phyloP scores from a whole-genome alignment of 2,329 filamentous ascomycete genomes.

The Fusarium zealandicum region DNA sequence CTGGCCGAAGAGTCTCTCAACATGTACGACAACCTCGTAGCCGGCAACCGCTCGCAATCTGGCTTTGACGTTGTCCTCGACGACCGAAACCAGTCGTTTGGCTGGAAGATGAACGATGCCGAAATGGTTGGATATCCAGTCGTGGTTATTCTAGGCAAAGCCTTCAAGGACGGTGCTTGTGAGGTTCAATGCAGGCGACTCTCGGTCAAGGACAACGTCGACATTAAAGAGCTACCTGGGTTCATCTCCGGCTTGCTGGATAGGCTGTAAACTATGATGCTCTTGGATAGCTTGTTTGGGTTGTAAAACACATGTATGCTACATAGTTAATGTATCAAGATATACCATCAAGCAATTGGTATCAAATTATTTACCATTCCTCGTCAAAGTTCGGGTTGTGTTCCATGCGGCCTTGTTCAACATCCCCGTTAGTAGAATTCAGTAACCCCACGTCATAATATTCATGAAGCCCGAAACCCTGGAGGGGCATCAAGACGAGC shows the following conservation, averaged over 20 bases:
- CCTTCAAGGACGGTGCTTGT: constrained; percentile 67
- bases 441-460: constrained; percentile 44
- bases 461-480: constrained; percentile 38
- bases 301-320: constrained; percentile 16
- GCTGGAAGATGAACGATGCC: constrained; percentile 90
- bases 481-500: constrained; percentile 37
- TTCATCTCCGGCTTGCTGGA: constrained; percentile 57
- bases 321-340: not conserved
- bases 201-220: constrained; percentile 66
- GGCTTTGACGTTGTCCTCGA: constrained; percentile 74
- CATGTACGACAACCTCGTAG: constrained; percentile 69
- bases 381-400: too few relatives aligned
- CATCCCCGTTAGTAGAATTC: constrained; percentile 44
- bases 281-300: not conserved
- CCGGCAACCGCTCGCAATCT: constrained; percentile 10
- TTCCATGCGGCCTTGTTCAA: not conserved
- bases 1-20: constrained; percentile 57
- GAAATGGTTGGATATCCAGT: constrained; percentile 90
- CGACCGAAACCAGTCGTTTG: constrained; percentile 71
- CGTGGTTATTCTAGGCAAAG: constrained; percentile 77
- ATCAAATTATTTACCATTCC: too few relatives aligned
- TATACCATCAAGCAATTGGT: too few relatives aligned
- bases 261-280: constrained; percentile 53
- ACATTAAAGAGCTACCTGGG: constrained; percentile 51
- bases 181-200: constrained; percentile 83